phyloP scores from a whole-genome alignment of 2,329 filamentous ascomycete species.

The Xylaria sp. region DNA sequence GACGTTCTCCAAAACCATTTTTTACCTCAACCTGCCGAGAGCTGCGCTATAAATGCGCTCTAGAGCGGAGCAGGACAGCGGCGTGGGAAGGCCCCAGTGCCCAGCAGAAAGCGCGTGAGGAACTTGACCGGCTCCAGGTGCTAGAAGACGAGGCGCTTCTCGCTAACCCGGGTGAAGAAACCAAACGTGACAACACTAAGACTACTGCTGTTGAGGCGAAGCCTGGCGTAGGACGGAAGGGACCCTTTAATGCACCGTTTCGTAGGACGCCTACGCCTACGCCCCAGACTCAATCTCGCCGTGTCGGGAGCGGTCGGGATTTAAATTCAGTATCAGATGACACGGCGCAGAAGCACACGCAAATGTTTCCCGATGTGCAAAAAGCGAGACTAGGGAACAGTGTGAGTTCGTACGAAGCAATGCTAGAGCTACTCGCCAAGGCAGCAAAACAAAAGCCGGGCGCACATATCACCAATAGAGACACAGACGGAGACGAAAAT shows the following conservation, averaged over 20 bases:
- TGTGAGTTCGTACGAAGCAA: conserved; percentile 34
- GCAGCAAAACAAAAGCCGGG: conserved; percentile 21
- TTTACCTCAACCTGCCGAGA: conserved; percentile 49
- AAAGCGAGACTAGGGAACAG: not conserved
- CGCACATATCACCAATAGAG: not conserved
- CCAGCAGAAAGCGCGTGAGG: conserved; percentile 37
- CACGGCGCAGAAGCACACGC: not conserved
- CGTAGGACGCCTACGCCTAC: not conserved
- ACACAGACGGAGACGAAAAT: not conserved
- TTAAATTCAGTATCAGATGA: conserved; percentile 6
- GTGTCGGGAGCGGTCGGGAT: not conserved
- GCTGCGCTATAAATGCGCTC: conserved; percentile 43
- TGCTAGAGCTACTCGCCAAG: conserved; percentile 37
- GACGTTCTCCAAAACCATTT: conserved; percentile 47
- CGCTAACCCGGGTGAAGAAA: conserved; percentile 24
- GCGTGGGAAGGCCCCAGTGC: conserved; percentile 44
- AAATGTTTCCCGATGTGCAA: not conserved
- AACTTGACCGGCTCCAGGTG: conserved; percentile 38
- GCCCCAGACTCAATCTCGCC: not conserved
- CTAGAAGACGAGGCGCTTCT: conserved; percentile 38
- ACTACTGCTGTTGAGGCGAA: not conserved
- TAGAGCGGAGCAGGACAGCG: conserved; percentile 47
- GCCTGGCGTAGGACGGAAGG: not conserved
- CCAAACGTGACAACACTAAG: not conserved
- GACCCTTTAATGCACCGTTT: not conserved